A percentile compares a stretch with the other conserved stretches of the same genome.
These are phyloP conservation scores for Candida broadrunensis DNA, from an alignment of 805 yeast species.

Conservation along the genomic window DNA sequence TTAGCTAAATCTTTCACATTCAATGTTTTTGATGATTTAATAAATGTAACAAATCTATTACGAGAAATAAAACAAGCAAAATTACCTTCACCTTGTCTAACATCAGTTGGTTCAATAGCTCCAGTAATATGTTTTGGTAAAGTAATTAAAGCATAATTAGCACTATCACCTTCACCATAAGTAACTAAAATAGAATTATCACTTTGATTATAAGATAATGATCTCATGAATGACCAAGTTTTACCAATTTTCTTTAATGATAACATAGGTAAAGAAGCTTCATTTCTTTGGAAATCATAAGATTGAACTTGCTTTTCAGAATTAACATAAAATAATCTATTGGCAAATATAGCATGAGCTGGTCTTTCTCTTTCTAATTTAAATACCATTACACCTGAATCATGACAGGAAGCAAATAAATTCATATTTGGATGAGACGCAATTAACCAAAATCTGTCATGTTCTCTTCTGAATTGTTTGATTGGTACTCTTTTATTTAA, in stretches of 20 bases:
- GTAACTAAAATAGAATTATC: slow-evolving; percentile 85
- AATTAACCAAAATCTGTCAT: slow-evolving; percentile 92
- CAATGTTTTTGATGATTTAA: slow-evolving; percentile 60
- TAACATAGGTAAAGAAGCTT: slow-evolving; percentile 71
- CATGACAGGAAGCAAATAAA: slow-evolving; percentile 94
- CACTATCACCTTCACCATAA: slow-evolving; percentile 66
- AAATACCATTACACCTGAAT: slow-evolving; percentile 96
- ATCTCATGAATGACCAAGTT: slow-evolving; percentile 81
- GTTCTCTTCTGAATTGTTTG: slow-evolving; percentile 89
- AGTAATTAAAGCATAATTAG: slow-evolving; percentile 68
- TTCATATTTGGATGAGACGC: slow-evolving; percentile 88
- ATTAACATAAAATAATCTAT: slow-evolving; percentile 72
- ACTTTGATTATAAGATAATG: slow-evolving; percentile 86
- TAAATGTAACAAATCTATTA: slow-evolving; percentile 85
- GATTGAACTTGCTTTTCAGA: slow-evolving; percentile 82
- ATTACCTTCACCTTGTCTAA: slow-evolving; percentile 75
- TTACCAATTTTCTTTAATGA: slow-evolving; percentile 82
- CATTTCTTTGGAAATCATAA: slow-evolving; percentile 64
- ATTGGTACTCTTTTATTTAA: slow-evolving; percentile 89
- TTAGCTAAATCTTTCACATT: slow-evolving; percentile 83
- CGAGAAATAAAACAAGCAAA: slow-evolving; percentile 91
- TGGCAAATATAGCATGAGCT: slow-evolving; percentile 72
- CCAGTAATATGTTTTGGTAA: slow-evolving; percentile 87
- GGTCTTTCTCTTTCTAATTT: slow-evolving; percentile 97
- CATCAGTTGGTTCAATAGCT: slow-evolving; percentile 87